Evolutionary conservation across 2,329 filamentous ascomycete genomes (phyloP), one percentile per base, ranked within the genome.

Genomic region (Ceratocystis papillata): DNA sequence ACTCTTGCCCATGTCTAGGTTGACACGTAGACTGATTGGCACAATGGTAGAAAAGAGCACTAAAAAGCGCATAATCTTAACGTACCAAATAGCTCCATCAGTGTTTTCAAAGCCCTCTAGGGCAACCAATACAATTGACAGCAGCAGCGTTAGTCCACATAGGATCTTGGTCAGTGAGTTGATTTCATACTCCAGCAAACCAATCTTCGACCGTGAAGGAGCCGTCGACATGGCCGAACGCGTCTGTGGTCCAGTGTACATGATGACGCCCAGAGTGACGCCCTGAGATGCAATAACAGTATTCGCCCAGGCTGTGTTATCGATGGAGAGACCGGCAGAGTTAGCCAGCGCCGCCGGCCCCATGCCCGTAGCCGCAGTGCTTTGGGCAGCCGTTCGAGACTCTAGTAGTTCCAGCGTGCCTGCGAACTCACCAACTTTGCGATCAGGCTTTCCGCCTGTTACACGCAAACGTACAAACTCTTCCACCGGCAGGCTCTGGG

Each of bases 21-120:
- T 99, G 70, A 99, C 94, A 63, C 94, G 88, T 70, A 99, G 79
- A 76, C 91, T 96, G 75, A 99, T 96, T 0, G 94, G 94, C 30
- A 99, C 95, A 72, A 99, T 99, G 0, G 93, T 97, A n/a, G 93
- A 97, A 79, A 99, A 99, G 0, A 99, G 80, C 68, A 99, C 95
- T 69, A 99, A 78, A 74, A 97, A 99, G n/a, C 93, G 87, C 86
- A 96, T 94, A 72, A 97, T 96, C 70, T 95, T 93, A 70, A 97
- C 86, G 75, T 97, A 99, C 94, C 94, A 99, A 28, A 83, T 78
- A 65, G 84, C 83, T 22, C 81, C 83, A 65, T 85, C 79, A 1
- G 83, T 84, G 70, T 80, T 83, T 60, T 86, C 80, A 69, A 96
- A 94, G 0, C 90, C 87, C 74, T 96, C 87, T 1, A 97, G 77